Conservation (phyloP, 495 filamentous ascomycete genomes). For the Evansstolkia leycettana region DNA sequence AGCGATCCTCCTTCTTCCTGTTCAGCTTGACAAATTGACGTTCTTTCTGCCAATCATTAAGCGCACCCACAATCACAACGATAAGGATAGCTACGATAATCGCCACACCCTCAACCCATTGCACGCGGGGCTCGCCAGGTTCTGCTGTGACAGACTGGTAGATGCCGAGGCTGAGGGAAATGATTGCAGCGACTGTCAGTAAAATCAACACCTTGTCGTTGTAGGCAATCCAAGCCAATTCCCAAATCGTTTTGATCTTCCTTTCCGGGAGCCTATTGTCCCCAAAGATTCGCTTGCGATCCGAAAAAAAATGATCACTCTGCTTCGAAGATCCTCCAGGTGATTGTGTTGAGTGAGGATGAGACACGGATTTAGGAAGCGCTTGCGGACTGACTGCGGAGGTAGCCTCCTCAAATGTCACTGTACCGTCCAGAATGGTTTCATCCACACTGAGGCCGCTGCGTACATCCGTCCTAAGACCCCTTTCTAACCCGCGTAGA, state of each 20-base stretch:
- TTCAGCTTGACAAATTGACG: conserved; percentile 58
- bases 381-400: conserved; percentile 11
- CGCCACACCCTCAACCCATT: conserved; percentile 69
- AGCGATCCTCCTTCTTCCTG: conserved; percentile 59
- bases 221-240: conserved; percentile 70
- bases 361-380: conserved; percentile 18
- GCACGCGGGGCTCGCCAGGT: conserved; percentile 42
- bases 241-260: conserved; percentile 59
- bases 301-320: conserved; percentile 33
- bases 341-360: conserved; percentile 14
- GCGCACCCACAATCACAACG: conserved; percentile 53
- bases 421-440: conserved; percentile 41
- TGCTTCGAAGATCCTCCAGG: conserved; percentile 14
- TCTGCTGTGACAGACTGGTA: conserved; percentile 45
- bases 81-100: conserved; percentile 61
- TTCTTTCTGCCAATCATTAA: conserved; percentile 66
- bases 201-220: conserved; percentile 77
- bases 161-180: conserved; percentile 75
- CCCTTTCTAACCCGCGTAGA: conserved; percentile 60
- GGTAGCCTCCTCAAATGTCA: conserved; percentile 61
- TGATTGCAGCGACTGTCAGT: conserved; percentile 62
- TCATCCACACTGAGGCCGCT: conserved; percentile 71
- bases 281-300: conserved; percentile 57
- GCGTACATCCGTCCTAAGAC: conserved; percentile 54
- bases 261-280: conserved; percentile 59